A percentile compares a stretch with the other conserved stretches of the same genome.
These are phyloP conservation scores for Yamadazyma dendronema DNA, from an alignment of 1,139 yeast genomes.

Conservation along the genomic window DNA sequence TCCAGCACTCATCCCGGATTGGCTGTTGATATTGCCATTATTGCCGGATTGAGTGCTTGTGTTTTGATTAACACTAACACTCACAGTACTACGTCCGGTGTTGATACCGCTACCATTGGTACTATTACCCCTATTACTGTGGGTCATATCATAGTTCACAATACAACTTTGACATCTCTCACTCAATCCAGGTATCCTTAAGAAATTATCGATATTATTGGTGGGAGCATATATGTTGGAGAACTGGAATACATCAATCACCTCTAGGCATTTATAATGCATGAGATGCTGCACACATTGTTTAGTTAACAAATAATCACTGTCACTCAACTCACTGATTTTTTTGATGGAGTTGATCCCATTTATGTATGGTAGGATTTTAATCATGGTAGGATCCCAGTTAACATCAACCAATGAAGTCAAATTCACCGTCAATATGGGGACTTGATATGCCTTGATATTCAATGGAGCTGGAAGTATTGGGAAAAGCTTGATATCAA, in stretches of 20 bases:
- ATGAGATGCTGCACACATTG: slow-evolving; percentile 89
- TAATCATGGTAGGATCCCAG: slow-evolving; percentile 97
- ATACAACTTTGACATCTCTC: slow-evolving; percentile 85
- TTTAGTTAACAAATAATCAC: slow-evolving; percentile 74
- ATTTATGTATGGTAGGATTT: slow-evolving; percentile 79
- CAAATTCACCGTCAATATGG: slow-evolving; percentile 77
- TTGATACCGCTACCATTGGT: slow-evolving; percentile 2
- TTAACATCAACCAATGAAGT: slow-evolving; percentile 74
- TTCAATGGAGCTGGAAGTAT: slow-evolving; percentile 81
- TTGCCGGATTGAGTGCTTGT: slow-evolving; percentile 3
- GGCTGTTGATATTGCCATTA: not conserved
- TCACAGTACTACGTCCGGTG: slow-evolving; percentile 4
- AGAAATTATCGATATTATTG: slow-evolving; percentile 65
- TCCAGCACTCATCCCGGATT: not conserved
- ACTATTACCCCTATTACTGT: slow-evolving; percentile 1
- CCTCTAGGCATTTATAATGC: slow-evolving; percentile 82
- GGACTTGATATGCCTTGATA: slow-evolving; percentile 76
- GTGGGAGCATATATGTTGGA: slow-evolving; percentile 88
- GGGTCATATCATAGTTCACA: slow-evolving; percentile 25
- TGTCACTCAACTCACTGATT: slow-evolving; percentile 77
- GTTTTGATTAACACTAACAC: slow-evolving; percentile 2
- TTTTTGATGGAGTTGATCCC: slow-evolving; percentile 81
- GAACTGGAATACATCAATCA: slow-evolving; percentile 87
- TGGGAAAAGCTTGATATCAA: slow-evolving; percentile 90
- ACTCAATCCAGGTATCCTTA: slow-evolving; percentile 66